These are phyloP conservation scores for Carex cristatella DNA, from an alignment of 176 grass and related monocot species.

Conservation along the genomic window DNA sequence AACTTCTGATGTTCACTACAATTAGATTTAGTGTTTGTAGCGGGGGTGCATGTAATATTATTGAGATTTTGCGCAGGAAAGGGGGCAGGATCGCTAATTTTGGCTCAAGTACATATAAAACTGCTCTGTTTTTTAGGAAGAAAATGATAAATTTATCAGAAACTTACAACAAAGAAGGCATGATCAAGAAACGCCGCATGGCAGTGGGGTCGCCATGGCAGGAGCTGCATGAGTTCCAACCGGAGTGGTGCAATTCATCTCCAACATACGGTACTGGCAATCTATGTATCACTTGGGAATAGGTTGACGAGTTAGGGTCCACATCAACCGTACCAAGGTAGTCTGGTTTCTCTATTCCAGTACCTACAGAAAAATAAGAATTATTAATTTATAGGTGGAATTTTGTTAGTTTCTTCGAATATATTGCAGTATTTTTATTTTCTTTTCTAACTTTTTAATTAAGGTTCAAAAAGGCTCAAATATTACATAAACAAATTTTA, in stretches of 20 bases:
- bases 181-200: conserved; percentile 56
- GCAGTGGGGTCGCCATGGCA: conserved; percentile 66
- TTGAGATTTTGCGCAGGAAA: not conserved
- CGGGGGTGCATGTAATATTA: not conserved
- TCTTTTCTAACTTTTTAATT: not conserved
- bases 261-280: conserved; percentile 55
- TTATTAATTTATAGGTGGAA: not conserved
- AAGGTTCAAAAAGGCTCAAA: not conserved
- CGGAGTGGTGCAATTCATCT: conserved; percentile 86
- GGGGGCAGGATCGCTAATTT: not conserved
- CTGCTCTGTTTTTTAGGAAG: not conserved
- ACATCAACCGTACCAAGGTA: conserved; percentile 78
- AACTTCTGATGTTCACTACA: not conserved
- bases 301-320: conserved; percentile 58
- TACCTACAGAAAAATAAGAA: conserved; percentile 42
- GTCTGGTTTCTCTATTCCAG: conserved; percentile 85
- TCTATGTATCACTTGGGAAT: conserved; percentile 90
- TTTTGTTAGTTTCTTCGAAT: not conserved
- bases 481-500: not conserved
- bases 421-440: not conserved
- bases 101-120: not conserved
- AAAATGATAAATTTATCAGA: not conserved
- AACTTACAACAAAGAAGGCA: conserved; percentile 77
- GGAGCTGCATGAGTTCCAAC: conserved; percentile 97
- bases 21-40: not conserved